A percentile compares a stretch with the other conserved stretches of the same genome.
Conservation (phyloP, 2,329 filamentous ascomycete species). For the Colletotrichum aenigma region DNA sequence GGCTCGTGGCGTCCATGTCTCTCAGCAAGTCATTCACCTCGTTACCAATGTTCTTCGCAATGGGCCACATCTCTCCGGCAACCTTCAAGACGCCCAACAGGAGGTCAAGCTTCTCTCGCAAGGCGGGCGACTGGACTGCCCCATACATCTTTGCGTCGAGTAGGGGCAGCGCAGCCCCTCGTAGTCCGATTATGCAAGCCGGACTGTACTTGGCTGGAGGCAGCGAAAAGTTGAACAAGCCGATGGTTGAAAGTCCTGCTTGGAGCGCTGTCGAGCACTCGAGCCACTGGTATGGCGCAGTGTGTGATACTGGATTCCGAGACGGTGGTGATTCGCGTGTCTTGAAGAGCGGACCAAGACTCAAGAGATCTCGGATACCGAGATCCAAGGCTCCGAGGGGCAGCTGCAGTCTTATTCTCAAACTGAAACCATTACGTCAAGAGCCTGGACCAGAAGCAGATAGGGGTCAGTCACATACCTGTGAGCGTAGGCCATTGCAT, state of each 20-base stretch:
- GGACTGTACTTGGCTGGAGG: conserved; percentile 31
- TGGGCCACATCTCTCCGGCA: conserved; percentile 35
- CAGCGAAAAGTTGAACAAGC: conserved; percentile 32
- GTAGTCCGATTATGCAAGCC: conserved; percentile 25
- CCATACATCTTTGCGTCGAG: conserved; percentile 37
- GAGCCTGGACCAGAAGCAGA: not conserved
- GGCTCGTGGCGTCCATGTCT: not conserved
- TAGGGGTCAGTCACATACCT: conserved; percentile 30
- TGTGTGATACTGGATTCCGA: not conserved
- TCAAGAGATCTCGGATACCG: conserved; percentile 1
- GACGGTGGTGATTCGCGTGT: not conserved
- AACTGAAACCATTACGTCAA: not conserved
- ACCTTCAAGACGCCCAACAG: conserved; percentile 31
- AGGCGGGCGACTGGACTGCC: conserved; percentile 31
- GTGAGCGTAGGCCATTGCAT: conserved; percentile 37
- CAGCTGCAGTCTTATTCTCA: conserved; percentile 23
- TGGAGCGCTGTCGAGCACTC: conserved; percentile 26
- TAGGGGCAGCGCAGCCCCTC: conserved; percentile 31
- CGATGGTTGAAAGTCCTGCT: conserved; percentile 33
- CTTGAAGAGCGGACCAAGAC: conserved; percentile 11
- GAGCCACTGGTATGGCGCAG: not conserved
- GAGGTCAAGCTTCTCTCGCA: conserved; percentile 34
- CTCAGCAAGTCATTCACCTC: conserved; percentile 7
- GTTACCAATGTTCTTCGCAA: conserved; percentile 30
- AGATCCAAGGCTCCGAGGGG: conserved; percentile 23